Percentiles rank a stretch among this genome's conserved stretches.
phyloP scores from a whole-genome alignment of 192 early-diverging fungal species.

The Mortierella claussenii region DNA sequence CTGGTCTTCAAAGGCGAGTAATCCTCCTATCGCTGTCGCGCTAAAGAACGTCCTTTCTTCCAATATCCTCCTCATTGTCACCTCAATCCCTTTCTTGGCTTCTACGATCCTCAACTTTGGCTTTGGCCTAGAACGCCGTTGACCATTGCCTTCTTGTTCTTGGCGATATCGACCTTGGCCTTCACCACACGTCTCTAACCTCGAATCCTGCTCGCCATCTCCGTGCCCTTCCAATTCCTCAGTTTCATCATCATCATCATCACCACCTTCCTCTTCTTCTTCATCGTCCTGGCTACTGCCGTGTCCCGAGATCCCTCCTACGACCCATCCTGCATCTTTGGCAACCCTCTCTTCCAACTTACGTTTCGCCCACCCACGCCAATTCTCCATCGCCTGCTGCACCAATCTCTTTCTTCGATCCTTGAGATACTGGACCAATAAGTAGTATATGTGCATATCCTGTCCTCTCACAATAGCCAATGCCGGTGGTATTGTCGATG shows the following conservation, averaged over 20 bases:
- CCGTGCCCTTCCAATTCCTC: not conserved
- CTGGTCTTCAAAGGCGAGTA: not conserved
- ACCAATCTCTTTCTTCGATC: not conserved
- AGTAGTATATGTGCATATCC: slow-evolving; percentile 37
- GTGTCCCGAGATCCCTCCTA: not conserved
- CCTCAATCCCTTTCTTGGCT: slow-evolving; percentile 33
- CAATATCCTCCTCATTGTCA: slow-evolving; percentile 21
- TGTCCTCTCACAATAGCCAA: slow-evolving; percentile 21
- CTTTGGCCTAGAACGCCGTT: not conserved
- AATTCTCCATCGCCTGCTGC: slow-evolving; percentile 7
- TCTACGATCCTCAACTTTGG: slow-evolving; percentile 15
- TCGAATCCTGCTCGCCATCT: not conserved
- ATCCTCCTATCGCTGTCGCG: too few species aligned
- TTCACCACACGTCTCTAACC: not conserved
- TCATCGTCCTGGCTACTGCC: slow-evolving; percentile 17
- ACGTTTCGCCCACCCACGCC: slow-evolving; percentile 19
- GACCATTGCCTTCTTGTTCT: not conserved
- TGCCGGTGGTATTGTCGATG: slow-evolving; percentile 21
- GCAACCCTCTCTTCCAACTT: slow-evolving; percentile 3
- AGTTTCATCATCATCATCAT: not conserved
- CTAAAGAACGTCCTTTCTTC: slow-evolving; percentile 26
- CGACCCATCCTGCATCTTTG: slow-evolving; percentile 24
- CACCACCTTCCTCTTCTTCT: not conserved
- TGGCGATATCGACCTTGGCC: not conserved
- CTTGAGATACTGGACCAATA: slow-evolving; percentile 16